Conservation (phyloP, 1,284 basidiomycete species). For the Malassezia dermatis region DNA sequence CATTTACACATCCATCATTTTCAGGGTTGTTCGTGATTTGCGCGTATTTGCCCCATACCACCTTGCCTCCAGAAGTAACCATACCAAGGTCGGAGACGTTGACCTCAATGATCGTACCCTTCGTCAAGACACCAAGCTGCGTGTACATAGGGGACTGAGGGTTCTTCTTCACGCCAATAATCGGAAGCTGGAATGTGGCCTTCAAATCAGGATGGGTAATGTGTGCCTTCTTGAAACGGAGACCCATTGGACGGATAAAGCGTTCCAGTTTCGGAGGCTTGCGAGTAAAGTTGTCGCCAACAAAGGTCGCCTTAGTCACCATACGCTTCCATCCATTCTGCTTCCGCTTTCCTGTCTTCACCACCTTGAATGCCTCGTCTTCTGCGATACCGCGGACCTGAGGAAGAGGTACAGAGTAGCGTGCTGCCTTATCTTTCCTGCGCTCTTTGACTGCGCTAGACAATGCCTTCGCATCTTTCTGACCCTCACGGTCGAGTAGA, state of each 20-base stretch:
- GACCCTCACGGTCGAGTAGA: slow-evolving; percentile 88
- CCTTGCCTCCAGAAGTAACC: slow-evolving; percentile 96
- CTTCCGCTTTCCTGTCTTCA: slow-evolving; percentile 96
- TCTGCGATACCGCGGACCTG: slow-evolving; percentile 97
- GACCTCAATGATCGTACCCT: slow-evolving; percentile 96
- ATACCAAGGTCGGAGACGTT: slow-evolving; percentile 66
- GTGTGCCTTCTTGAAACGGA: slow-evolving; percentile 96
- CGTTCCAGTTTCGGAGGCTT: slow-evolving; percentile 99
- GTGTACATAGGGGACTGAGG: slow-evolving; percentile 94
- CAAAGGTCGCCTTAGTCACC: slow-evolving; percentile 98
- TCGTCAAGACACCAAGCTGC: slow-evolving; percentile 84
- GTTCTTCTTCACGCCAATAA: slow-evolving; percentile 98
- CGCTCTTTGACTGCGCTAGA: slow-evolving; percentile 98
- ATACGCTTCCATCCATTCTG: slow-evolving; percentile 98
- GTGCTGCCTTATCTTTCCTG: slow-evolving; percentile 96
- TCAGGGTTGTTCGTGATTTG: slow-evolving; percentile 60
- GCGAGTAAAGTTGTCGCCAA: slow-evolving; percentile 92
- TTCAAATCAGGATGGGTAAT: slow-evolving; percentile 97
- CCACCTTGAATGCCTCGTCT: slow-evolving; percentile 99
- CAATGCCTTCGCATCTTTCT: slow-evolving; percentile 93
- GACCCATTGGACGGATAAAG: slow-evolving; percentile 91
- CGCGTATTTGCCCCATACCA: slow-evolving; percentile 70
- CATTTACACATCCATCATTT: slow-evolving; percentile 44
- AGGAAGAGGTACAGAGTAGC: slow-evolving; percentile 89
- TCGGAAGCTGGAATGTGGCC: slow-evolving; percentile 96